phyloP scores from a whole-genome alignment of 2,329 filamentous ascomycete species.

The Penicillium sp. region DNA sequence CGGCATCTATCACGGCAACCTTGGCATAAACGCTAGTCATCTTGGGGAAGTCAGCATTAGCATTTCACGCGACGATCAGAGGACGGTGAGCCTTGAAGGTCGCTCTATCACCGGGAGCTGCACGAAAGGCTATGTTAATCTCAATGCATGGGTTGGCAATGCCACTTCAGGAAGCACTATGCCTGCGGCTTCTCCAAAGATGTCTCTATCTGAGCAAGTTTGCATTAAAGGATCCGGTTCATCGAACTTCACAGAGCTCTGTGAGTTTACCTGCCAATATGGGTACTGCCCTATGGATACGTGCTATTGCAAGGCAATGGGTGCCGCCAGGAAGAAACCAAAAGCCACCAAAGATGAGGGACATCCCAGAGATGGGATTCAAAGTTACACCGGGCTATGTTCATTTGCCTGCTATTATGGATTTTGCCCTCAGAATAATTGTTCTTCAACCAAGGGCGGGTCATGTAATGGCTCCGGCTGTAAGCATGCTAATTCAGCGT shows the following conservation, averaged over 20 bases:
- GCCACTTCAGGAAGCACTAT: constrained; percentile 9
- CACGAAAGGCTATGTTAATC: constrained; percentile 32
- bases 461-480: not conserved
- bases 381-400: constrained; percentile 12
- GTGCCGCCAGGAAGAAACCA: constrained; percentile 1
- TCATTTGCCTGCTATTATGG: constrained; percentile 15
- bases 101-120: constrained; percentile 26
- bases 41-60: constrained; percentile 30
- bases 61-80: constrained; percentile 21
- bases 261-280: constrained; percentile 10
- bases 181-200: not conserved
- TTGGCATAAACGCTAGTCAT: constrained; percentile 18
- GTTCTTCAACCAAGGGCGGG: not conserved
- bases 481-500: not conserved
- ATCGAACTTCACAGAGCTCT: constrained; percentile 8
- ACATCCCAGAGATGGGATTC: constrained; percentile 1
- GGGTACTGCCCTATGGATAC: constrained; percentile 15
- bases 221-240: constrained; percentile 9
- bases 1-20: constrained; percentile 37
- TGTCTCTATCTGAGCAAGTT: constrained; percentile 7
- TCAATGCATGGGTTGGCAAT: constrained; percentile 41
- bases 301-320: constrained; percentile 15
- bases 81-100: constrained; percentile 25
- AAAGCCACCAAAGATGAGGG: constrained; percentile 7
- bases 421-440: constrained; percentile 5